These are phyloP conservation scores for Mrakia frigida DNA, from an alignment of 768 basidiomycete species.

Conservation along the genomic window DNA sequence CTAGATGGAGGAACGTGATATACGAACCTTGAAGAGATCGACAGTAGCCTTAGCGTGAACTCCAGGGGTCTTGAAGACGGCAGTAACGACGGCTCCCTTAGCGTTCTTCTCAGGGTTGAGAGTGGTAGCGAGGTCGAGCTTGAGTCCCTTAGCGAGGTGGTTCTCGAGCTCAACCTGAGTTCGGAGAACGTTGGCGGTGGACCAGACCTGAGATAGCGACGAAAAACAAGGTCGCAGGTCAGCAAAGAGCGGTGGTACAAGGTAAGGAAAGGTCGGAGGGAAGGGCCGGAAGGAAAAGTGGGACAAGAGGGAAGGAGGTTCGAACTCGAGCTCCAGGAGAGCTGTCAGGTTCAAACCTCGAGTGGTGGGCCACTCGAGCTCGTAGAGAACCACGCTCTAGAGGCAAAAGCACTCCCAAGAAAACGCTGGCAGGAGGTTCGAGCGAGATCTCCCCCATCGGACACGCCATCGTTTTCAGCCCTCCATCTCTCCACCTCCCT, in stretches of 20 bases:
- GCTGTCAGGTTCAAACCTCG: neutral
- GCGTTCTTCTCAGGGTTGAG: constrained; percentile 78
- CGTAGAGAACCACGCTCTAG: too few species aligned
- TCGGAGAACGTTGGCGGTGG: constrained; percentile 85
- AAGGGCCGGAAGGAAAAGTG: neutral
- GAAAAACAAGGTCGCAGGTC: neutral
- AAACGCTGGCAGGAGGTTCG: too few species aligned
- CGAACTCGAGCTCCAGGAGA: neutral
- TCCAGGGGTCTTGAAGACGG: constrained; percentile 91
- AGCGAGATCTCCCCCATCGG: neutral
- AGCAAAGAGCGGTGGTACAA: neutral
- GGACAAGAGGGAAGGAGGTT: neutral
- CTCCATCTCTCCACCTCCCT: neutral
- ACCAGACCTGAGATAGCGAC: constrained; percentile 65
- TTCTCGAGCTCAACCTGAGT: constrained; percentile 92
- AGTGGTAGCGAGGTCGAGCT: constrained; percentile 79
- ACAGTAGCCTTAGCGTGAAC: constrained; percentile 84
- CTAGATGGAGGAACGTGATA: too few species aligned
- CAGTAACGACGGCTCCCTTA: constrained; percentile 76
- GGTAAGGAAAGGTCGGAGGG: neutral
- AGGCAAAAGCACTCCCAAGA: too few species aligned
- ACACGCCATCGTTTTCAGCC: neutral
- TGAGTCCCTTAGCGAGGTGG: constrained; percentile 94
- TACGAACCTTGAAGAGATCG: constrained; percentile 84
- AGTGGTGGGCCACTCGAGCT: too few species aligned